Evolutionary conservation across 1,284 basidiomycete genomes (phyloP), one percentile per base, ranked within the genome.

Genomic region (Sparassis latifolia): DNA sequence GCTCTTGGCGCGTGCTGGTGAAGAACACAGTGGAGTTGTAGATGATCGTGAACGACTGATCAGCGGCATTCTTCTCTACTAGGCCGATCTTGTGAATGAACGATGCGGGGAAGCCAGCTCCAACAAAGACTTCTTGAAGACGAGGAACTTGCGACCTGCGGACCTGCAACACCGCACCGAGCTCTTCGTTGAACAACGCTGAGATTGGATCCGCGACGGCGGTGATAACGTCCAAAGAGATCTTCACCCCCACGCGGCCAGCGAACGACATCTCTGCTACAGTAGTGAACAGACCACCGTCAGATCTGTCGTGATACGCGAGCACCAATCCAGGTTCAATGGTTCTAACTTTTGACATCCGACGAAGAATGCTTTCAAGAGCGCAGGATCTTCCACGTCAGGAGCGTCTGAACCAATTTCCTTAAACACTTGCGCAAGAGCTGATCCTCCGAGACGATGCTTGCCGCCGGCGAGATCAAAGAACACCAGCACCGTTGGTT

Each of bases 271-370:
- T 99, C 71, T 99, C 97, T n/a, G 77, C 86, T 33, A 97, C 66
- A 3, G 95, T 89, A 0, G 91, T 87, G 67, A 99, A 88, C 35
- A 99, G 72, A 43, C 96, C 97, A 50, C 97, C 97, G 62, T 99
- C 97, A 0, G 96, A 98, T 27, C 96, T 85, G 69, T 99, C 97
- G 67, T 99, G 97, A 67, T 99, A 99, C 0, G 97, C 95, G 39
- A 98, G 75, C 0, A 99, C 84, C 29, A 90, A 66, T 1, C 73
- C 80, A 4, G 82, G 78, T 45, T 81, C 69, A 3, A 72, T 71
- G 51, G 69, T 74, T 65, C 87, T 90, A 45, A 93, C 73, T 10
- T 72, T 69, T 90, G 84, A 56, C 86, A 87, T 6, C 82, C 91
- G 45, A 72, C 66, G 67, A 96, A 84, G 77, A 97, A 97, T 2